Evolutionary conservation across 2,329 filamentous ascomycete genomes (phyloP).

Genomic region (Didymella arachidicola): DNA sequence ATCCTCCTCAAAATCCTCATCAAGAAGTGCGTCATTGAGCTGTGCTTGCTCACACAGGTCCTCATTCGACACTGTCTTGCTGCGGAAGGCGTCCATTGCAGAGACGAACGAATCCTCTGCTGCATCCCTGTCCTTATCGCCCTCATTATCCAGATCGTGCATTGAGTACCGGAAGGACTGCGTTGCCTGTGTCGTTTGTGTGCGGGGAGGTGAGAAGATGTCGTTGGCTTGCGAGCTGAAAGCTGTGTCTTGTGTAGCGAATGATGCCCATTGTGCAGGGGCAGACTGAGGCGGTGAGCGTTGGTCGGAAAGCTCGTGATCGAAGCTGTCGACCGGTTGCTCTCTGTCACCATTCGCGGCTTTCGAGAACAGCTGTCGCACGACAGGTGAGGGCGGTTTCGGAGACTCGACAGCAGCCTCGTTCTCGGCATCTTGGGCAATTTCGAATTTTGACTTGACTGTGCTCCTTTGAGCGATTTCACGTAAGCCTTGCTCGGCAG

Average conservation of each 20-base stretch:
- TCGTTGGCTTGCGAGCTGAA: conserved; percentile 38
- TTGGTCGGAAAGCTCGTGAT: conserved; percentile 21
- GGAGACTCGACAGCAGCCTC: conserved; percentile 35
- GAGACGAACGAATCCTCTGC: conserved; percentile 59
- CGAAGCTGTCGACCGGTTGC: conserved; percentile 33
- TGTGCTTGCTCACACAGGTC: conserved; percentile 31
- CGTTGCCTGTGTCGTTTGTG: conserved; percentile 46
- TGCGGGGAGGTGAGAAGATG: conserved; percentile 43
- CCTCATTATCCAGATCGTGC: conserved; percentile 28
- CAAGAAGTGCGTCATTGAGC: conserved; percentile 43
- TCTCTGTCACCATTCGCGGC: conserved; percentile 41
- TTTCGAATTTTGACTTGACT: conserved; percentile 66
- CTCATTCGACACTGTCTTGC: conserved; percentile 42
- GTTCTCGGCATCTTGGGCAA: conserved; percentile 63
- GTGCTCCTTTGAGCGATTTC: conserved; percentile 61
- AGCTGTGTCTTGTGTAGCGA: conserved; percentile 41
- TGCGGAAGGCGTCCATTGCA: conserved; percentile 54
- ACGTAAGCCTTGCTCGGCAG: conserved; percentile 60
- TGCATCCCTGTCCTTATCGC: conserved; percentile 31
- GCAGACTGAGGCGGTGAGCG: conserved; percentile 22
- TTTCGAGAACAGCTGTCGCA: conserved; percentile 41
- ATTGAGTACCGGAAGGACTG: conserved; percentile 42
- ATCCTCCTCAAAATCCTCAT: conserved; percentile 38
- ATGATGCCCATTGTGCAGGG: conserved; percentile 45
- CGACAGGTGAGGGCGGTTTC: conserved; percentile 35